Base-by-base conservation (phyloP, 768 basidiomycete genomes). In the Favolaschia claudopus region DNA sequence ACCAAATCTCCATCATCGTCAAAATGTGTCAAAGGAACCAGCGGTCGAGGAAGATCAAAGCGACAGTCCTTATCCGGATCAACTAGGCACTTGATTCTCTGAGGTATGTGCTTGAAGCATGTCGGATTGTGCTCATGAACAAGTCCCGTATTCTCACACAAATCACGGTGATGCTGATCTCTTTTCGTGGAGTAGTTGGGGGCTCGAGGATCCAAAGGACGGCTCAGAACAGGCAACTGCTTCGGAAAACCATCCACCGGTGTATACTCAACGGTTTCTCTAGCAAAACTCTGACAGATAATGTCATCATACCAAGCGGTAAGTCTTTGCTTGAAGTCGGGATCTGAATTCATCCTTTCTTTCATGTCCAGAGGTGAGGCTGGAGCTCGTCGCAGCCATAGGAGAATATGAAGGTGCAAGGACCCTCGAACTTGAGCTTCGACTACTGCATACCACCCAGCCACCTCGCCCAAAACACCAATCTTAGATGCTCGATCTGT, bases 321-420 rank as follows among this genome's bases (percentile, higher is more conserved):
- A 9, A 50, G 10, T 24, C 17, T n/a, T 36, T 50, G 17, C 15
- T 28, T 20, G 24, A 36, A 38, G 7, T 38, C 32, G n/a, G 48
- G 48, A 24, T 50, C 48, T 9, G 20, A 44, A 9, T 25, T n/a
- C 22, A 27, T 28, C 32, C n/a, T n/a, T n/a, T n/a, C n/a, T n/a
- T n/a, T n/a, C n/a, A n/a, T n/a, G n/a, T n/a, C n/a, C n/a, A n/a
- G 15, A 9, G 48, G 48, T 7, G 48, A 50, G 12, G 36, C 10
- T 7, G 31, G 31, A 19, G 22, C 12, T 24, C 36, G 32, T 20
- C n/a, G n/a, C n/a, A 50, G 22, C 69, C 67, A 74, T 1, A 71
- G 13, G 2, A 72, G 46, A 32, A 71, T 55, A 52, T 69, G 69
- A 14, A 63, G 47, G 51, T 68, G 74, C n/a, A 75, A 58, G 0